Conservation (phyloP, 148 eudicot species). For the Simmondsia chinensis region DNA sequence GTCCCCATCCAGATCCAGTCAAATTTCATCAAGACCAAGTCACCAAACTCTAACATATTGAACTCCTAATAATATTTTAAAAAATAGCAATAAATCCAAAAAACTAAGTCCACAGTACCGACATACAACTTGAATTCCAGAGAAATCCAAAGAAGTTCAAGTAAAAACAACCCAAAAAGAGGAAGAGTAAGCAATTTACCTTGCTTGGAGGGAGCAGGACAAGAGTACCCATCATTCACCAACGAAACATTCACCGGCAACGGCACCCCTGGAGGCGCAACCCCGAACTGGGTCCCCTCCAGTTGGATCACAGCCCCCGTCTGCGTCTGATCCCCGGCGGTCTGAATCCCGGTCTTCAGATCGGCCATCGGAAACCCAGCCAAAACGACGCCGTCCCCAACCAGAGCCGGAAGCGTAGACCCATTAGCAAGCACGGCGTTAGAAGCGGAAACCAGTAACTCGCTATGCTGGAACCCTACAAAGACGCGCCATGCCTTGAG, state of each 20-base stretch:
- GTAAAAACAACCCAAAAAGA: no score
- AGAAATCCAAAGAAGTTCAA: no score
- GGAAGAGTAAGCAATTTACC: no score
- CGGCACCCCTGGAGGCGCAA: conserved; percentile 26
- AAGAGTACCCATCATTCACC: conserved; percentile 38
- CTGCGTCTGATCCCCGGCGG: conserved; percentile 38
- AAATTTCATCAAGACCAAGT: no score
- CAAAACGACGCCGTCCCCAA: conserved; percentile 33
- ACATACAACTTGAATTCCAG: no score
- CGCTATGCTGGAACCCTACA: conserved; percentile 34
- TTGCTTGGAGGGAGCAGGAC: conserved; percentile 17
- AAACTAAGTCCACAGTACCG: no score
- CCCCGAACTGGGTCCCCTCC: conserved; percentile 55
- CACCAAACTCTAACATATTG: no score
- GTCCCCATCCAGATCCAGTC: no score
- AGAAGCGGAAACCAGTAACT: conserved; percentile 39
- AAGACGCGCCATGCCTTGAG: conserved; percentile 38
- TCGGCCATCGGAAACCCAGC: conserved; percentile 30
- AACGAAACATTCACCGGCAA: conserved; percentile 26
- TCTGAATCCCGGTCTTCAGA: conserved; percentile 32
- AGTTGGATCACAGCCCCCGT: conserved; percentile 28
- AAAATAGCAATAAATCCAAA: no score
- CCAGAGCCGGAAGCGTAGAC: conserved; percentile 28
- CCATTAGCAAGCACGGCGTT: conserved; percentile 39
- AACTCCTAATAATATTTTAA: no score